These are phyloP conservation scores for Curvularia sp. DNA, from an alignment of 2,329 filamentous ascomycete genomes.

Conservation along the genomic window DNA sequence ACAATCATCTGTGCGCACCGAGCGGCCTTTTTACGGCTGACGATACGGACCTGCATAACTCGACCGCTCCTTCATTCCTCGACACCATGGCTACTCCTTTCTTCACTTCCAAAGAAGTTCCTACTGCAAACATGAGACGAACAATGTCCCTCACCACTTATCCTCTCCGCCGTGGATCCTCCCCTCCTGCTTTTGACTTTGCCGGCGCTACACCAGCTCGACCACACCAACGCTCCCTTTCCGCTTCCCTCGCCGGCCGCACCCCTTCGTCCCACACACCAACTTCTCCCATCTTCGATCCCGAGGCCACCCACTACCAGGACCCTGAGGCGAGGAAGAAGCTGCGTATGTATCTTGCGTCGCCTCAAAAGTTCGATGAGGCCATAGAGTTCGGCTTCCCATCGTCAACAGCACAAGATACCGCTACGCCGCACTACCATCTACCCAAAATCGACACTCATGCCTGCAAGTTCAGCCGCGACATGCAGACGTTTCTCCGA, in stretches of 20 bases:
- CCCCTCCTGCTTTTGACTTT: constrained; percentile 51
- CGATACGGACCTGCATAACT: constrained; percentile 28
- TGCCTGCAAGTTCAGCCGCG: constrained; percentile 56
- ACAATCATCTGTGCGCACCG: constrained; percentile 28
- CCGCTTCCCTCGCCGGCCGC: constrained; percentile 37
- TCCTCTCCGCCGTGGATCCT: constrained; percentile 64
- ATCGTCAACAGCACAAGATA: constrained; percentile 51
- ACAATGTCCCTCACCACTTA: constrained; percentile 74
- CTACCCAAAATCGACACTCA: constrained; percentile 48
- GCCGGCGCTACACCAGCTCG: constrained; percentile 39
- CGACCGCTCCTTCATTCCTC: constrained; percentile 36
- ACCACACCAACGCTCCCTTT: constrained; percentile 44
- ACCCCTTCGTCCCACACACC: constrained; percentile 39
- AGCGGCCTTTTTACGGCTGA: constrained; percentile 15
- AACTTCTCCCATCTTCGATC: constrained; percentile 59
- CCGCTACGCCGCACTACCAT: constrained; percentile 33
- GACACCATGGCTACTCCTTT: constrained; percentile 35
- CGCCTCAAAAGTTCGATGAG: constrained; percentile 94
- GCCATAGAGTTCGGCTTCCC: constrained; percentile 94
- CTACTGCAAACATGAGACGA: constrained; percentile 56
- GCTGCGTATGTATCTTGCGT: constrained; percentile 83
- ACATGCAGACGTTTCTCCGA: constrained; percentile 64
- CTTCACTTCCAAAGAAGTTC: constrained; percentile 27
- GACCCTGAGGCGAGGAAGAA: constrained; percentile 89
- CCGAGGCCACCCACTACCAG: constrained; percentile 81